Evolutionary conservation across 2,329 filamentous ascomycete species (phyloP).

Genomic region (Xylariales sp.): DNA sequence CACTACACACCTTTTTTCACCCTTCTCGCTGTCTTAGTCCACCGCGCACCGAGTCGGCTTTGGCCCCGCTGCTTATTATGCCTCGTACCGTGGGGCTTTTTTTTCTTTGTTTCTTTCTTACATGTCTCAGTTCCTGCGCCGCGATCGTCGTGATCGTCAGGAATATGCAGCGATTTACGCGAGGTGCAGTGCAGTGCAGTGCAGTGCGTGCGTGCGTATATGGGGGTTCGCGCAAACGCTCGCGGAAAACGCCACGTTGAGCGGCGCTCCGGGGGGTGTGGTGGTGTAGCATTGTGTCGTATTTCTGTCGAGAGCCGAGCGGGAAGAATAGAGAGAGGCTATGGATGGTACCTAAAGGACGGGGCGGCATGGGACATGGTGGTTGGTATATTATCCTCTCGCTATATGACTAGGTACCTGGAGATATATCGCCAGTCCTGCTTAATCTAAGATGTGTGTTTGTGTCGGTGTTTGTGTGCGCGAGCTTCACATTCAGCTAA

Average conservation of each 20-base stretch:
- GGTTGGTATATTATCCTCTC: slow-evolving; percentile 18
- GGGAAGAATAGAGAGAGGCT: slow-evolving; percentile 17
- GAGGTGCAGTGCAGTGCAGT: background rate
- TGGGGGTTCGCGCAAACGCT: background rate
- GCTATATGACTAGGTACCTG: slow-evolving; percentile 8
- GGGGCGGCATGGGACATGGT: slow-evolving; percentile 5
- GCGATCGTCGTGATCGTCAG: background rate
- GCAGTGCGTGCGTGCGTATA: too few relatives aligned
- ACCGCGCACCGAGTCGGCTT: background rate
- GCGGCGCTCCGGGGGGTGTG: slow-evolving; percentile 11
- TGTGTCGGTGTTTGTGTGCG: too few relatives aligned
- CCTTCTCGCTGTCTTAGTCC: background rate
- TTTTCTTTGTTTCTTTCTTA: too few relatives aligned
- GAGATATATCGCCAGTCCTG: background rate
- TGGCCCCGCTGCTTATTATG: background rate
- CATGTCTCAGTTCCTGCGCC: background rate
- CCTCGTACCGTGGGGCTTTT: too few relatives aligned
- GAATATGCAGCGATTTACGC: background rate
- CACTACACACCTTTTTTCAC: too few relatives aligned
- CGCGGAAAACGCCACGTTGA: background rate
- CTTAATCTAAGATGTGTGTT: background rate
- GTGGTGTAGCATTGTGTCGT: slow-evolving; percentile 20
- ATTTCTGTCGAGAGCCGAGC: slow-evolving; percentile 30
- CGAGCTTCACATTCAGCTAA: too few relatives aligned
- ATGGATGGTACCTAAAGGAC: background rate